Evolutionary conservation across 2,329 filamentous ascomycete species (phyloP), one percentile per base, ranked within the genome.

Genomic region (Coniochaeta sp.): DNA sequence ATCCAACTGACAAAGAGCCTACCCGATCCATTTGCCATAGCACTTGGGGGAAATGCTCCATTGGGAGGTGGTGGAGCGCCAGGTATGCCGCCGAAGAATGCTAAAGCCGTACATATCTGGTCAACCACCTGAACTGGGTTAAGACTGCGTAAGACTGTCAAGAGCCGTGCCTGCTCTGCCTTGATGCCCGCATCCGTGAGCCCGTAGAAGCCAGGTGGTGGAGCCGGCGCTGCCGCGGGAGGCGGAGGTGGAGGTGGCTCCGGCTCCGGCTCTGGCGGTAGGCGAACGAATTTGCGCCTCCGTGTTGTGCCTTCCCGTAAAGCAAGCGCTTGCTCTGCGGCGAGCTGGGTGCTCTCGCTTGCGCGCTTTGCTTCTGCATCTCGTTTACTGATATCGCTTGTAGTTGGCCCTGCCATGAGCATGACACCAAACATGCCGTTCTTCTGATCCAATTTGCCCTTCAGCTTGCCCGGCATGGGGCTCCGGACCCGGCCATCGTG

Each of bases 341-440:
- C 82, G 58, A 81, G 76, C 54, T 80, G 82, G 14, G 84, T 87
- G 65, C 77, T 81, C 68, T 88, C 84, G 67, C 85, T 88, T 14
- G 83, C 81, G 58, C 82, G 80, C 69, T 86, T 84, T 6, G 84
- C 84, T 54, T 82, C 79, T 58, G 79, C 79, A 67, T 81, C 77
- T 56, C 81, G 75, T 44, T 79, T 75, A 58, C 79, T 73, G 43
- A 78, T 76, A 61, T 79, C 76, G 63, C 74, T 72, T 67, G 72
- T 76, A 60, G 73, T 74, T 24, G 68, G 67, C 28, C 83, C 74
- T 36, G 81, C 78, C 75, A 88, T 85, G 60, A 86, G 82, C 79
- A 88, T 85, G 44, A 87, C 82, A 54, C 78, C 76, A 68, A 88
- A 88, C 64, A 85, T 86, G 31, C 84, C 84, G 62, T 81, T 82